phyloP scores from a whole-genome alignment of 78 protist genomes.

The Neovahlkampfia damariscottae region DNA sequence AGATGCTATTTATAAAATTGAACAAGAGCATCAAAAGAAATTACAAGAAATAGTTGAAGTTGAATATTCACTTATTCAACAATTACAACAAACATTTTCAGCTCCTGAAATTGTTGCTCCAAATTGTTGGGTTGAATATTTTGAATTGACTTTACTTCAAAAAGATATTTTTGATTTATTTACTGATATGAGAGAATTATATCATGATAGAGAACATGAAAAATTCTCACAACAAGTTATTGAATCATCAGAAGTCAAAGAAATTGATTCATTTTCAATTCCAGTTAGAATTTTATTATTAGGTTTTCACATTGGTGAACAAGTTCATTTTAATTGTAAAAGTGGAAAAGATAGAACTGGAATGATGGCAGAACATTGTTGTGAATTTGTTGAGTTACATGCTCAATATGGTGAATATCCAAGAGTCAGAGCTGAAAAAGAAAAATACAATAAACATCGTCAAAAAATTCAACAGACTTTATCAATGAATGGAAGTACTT shows the following conservation, averaged over 20 bases:
- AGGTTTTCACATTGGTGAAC: neutral
- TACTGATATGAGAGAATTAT: neutral
- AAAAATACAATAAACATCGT: neutral
- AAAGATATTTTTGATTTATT: neutral
- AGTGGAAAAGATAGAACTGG: neutral
- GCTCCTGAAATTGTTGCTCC: neutral
- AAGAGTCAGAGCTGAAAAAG: neutral
- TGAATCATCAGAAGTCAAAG: neutral
- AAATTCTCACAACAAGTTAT: neutral
- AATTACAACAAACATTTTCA: neutral
- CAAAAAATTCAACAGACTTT: neutral
- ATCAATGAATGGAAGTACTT: neutral
- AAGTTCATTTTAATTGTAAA: neutral
- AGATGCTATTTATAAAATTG: neutral
- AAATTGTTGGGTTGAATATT: neutral
- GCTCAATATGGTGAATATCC: neutral
- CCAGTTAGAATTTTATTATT: neutral
- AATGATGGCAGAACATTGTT: neutral
- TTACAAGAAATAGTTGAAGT: neutral
- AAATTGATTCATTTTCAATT: neutral
- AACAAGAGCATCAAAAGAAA: neutral
- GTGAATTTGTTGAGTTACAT: neutral
- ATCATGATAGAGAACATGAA: neutral
- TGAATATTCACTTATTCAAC: neutral
- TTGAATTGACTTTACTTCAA: neutral